Base-by-base conservation (phyloP, 139 green algal species). In the Tetradesmus lagerheimii region DNA sequence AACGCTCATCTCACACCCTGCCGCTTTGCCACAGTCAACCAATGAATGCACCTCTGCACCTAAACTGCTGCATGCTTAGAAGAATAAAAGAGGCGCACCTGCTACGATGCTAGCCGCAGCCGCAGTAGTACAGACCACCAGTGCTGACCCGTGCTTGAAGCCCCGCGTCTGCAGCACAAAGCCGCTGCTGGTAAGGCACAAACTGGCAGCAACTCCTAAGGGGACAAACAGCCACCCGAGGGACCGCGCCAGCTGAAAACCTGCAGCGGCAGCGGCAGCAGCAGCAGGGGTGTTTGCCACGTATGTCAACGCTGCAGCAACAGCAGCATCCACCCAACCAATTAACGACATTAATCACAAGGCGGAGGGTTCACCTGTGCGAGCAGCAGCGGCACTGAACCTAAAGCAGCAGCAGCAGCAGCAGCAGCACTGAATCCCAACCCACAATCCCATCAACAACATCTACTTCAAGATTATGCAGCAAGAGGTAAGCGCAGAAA, bases 81-180 rank as follows among this genome's bases (percentile, higher is more conserved):
- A n/a, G n/a, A n/a, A n/a, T n/a, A n/a, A n/a, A 57, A 57, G 11
- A 9, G 11, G 45, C 50, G 15, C 14, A 88, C 83, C 83, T 88
- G 83, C 83, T 8, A 97, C 90, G 94, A 99, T 64, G 38, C 37
- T 83, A 3, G 77, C 77, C 64, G 77, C 77, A 64, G 77, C 77
- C 23, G 39, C 37, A 74, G 93, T 94, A 4, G 97, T 98, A 90
- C 96, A 98, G 66, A 99, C 96, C 15, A 97, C 91, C 39, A 97
- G 92, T 35, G 93, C 95, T 80, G 94, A 95, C 64, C 97, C 97
- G 23, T 96, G 93, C 91, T 99, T 98, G 31, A 99, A 92, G 20
- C 96, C 97, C 1, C 92, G 80, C 6, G 97, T 99, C 87, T 64
- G 15, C 82, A 98, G 93, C 38, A 97, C 83, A 84, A 98, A 98